Percentiles rank a stretch among this genome's conserved stretches.
Evolutionary conservation across 2,329 filamentous ascomycete species (phyloP).

Genomic region (Botryotinia calthae): DNA sequence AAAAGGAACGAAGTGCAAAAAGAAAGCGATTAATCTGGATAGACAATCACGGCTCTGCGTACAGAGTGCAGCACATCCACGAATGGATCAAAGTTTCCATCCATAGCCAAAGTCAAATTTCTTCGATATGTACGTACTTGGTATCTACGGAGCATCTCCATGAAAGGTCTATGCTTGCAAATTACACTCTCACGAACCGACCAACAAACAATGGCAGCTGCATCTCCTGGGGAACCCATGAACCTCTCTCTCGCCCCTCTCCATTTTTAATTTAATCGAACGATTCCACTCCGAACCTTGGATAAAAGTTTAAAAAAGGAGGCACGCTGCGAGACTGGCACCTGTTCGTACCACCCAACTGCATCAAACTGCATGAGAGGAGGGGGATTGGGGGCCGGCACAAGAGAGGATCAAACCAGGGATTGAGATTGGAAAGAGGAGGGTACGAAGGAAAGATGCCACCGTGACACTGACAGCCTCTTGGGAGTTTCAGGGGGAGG

Average conservation of each 20-base stretch:
- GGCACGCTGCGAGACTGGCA: not conserved
- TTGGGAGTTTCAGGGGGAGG: slow-evolving; percentile 3
- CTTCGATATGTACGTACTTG: not conserved
- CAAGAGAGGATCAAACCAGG: not conserved
- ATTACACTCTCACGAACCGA: not conserved
- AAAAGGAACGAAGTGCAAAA: not conserved
- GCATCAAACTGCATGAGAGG: not conserved
- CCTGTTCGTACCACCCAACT: not conserved
- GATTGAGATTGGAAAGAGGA: not conserved
- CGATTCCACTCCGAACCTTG: not conserved
- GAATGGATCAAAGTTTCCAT: not conserved
- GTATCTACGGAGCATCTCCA: not conserved
- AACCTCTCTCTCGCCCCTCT: not conserved
- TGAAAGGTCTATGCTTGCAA: not conserved
- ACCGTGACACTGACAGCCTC: not conserved
- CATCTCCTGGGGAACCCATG: slow-evolving; percentile 9
- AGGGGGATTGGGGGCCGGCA: slow-evolving; percentile 6
- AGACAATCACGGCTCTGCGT: not conserved
- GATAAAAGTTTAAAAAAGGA: not conserved
- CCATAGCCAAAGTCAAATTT: not conserved
- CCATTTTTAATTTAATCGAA: slow-evolving; percentile 1
- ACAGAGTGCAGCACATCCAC: not conserved
- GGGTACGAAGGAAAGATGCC: not conserved
- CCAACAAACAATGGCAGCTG: not conserved
- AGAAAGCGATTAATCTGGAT: not conserved